Evolutionary conservation across 1,284 basidiomycete species (phyloP).

Genomic region (Meira miltonrushii): DNA sequence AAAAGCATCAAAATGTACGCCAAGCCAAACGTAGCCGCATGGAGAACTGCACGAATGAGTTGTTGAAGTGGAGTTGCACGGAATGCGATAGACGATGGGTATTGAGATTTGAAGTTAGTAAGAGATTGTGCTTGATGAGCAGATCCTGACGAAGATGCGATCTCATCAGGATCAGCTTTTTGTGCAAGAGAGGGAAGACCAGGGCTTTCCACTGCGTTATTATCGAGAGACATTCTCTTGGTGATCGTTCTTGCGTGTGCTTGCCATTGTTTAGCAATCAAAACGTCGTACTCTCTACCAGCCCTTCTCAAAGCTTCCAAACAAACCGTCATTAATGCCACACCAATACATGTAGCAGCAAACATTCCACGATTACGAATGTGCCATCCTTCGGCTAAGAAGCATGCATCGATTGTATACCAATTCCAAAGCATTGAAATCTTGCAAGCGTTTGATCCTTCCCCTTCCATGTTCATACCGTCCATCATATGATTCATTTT

Average conservation of each 20-base stretch:
- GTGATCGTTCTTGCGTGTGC: slow-evolving; percentile 13
- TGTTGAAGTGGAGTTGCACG: slow-evolving; percentile 27
- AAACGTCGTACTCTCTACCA: slow-evolving; percentile 40
- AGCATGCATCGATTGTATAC: slow-evolving; percentile 18
- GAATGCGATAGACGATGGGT: background rate
- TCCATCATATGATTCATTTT: slow-evolving; percentile 5
- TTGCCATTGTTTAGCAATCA: slow-evolving; percentile 23
- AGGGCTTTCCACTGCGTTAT: too few species aligned
- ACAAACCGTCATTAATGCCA: slow-evolving; percentile 38
- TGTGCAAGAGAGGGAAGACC: too few species aligned
- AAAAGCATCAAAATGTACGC: slow-evolving; percentile 48
- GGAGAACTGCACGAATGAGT: slow-evolving; percentile 32
- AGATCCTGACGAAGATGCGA: background rate
- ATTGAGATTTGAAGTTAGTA: too few species aligned
- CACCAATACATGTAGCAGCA: slow-evolving; percentile 43
- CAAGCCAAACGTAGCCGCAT: slow-evolving; percentile 38
- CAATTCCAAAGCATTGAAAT: slow-evolving; percentile 21
- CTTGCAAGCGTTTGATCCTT: slow-evolving; percentile 7
- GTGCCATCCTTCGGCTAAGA: slow-evolving; percentile 42
- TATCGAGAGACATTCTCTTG: too few species aligned
- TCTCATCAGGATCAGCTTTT: background rate
- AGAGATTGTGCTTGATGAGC: background rate
- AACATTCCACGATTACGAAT: slow-evolving; percentile 28
- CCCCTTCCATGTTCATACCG: slow-evolving; percentile 7
- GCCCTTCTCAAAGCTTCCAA: slow-evolving; percentile 37